These are phyloP conservation scores for Ophiosphaerella korrae DNA, from an alignment of 2,329 filamentous ascomycete species.

Conservation along the genomic window DNA sequence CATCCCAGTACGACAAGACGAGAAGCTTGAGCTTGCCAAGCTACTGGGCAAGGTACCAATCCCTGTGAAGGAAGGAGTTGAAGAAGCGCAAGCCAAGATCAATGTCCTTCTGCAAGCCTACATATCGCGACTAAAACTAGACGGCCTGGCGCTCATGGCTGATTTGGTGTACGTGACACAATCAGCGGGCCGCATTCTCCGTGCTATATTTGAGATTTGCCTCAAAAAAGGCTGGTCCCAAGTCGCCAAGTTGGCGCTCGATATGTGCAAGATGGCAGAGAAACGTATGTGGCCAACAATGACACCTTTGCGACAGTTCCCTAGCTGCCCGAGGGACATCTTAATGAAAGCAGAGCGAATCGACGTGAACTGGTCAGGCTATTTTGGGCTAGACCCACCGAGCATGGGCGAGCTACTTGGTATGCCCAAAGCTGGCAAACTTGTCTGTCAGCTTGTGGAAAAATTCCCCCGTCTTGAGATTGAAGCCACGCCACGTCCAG, in stretches of 20 bases:
- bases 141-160: slow-evolving; percentile 94
- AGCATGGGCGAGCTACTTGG: slow-evolving; percentile 94
- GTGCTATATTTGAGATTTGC: slow-evolving; percentile 96
- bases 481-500: slow-evolving; percentile 90
- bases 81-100: slow-evolving; percentile 96
- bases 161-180: slow-evolving; percentile 99
- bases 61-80: slow-evolving; percentile 95
- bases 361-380: slow-evolving; percentile 89
- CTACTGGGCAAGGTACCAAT: slow-evolving; percentile 88
- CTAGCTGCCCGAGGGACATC: slow-evolving; percentile 77
- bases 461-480: slow-evolving; percentile 94
- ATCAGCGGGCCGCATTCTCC: slow-evolving; percentile 91
- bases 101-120: slow-evolving; percentile 97
- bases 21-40: slow-evolving; percentile 95
- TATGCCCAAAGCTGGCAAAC: slow-evolving; percentile 83
- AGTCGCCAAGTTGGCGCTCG: slow-evolving; percentile 88
- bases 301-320: slow-evolving; percentile 91
- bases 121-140: slow-evolving; percentile 91
- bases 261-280: slow-evolving; percentile 98
- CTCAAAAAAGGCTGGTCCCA: slow-evolving; percentile 95
- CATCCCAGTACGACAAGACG: slow-evolving; percentile 95
- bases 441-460: slow-evolving; percentile 82
- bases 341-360: slow-evolving; percentile 92
- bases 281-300: slow-evolving; percentile 99
- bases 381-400: slow-evolving; percentile 95